Evolutionary conservation across 805 yeast genomes (phyloP).

Genomic region (Novakomyces olei): DNA sequence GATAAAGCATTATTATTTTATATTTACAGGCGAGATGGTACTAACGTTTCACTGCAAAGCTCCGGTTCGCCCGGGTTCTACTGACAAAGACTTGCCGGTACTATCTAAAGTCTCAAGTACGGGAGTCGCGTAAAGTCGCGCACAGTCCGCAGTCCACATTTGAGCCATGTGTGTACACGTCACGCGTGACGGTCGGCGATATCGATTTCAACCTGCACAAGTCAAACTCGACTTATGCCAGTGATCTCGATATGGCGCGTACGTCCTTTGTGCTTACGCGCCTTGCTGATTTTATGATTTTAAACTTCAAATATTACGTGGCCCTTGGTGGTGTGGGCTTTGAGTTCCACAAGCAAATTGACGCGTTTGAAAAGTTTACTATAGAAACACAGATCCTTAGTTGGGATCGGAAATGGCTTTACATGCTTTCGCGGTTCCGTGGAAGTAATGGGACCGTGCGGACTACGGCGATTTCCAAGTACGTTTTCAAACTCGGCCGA

Average conservation of each 20-base stretch:
- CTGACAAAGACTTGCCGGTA: background rate
- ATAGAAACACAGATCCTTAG: conserved; percentile 41
- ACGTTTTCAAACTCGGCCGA: conserved; percentile 61
- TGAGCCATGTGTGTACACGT: conserved; percentile 18
- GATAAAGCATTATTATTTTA: no score
- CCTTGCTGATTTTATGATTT: conserved; percentile 35
- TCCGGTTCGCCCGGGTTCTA: no score
- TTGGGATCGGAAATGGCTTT: conserved; percentile 81
- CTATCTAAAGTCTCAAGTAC: background rate
- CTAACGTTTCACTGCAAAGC: no score
- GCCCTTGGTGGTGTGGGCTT: conserved; percentile 60
- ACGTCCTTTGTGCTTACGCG: no score
- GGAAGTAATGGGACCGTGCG: conserved; percentile 20
- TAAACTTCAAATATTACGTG: conserved; percentile 37
- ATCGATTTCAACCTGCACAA: conserved; percentile 76
- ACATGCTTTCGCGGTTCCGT: conserved; percentile 40
- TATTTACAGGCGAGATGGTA: no score
- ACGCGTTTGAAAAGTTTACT: conserved; percentile 35
- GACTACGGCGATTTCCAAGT: conserved; percentile 48
- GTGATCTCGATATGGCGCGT: conserved; percentile 63
- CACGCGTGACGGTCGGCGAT: conserved; percentile 55
- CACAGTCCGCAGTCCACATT: no score
- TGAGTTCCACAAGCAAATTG: conserved; percentile 49
- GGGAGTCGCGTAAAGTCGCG: no score
- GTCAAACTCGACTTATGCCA: conserved; percentile 64